phyloP scores from a whole-genome alignment of 192 early-diverging fungal species.

The Coemansia sp. region DNA sequence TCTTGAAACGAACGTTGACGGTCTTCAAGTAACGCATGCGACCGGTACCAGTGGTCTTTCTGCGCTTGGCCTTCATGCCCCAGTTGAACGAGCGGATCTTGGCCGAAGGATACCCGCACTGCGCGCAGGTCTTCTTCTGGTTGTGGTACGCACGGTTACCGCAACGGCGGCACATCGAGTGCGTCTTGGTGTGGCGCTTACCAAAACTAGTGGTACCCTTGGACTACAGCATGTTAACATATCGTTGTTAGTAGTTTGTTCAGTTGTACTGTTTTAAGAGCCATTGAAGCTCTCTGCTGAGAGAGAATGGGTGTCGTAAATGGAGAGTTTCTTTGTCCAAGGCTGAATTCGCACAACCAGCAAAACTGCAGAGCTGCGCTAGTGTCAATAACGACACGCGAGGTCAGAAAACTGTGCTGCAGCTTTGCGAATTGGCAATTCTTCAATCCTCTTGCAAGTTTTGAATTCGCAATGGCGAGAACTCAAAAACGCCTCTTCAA shows the following conservation, averaged over 20 bases:
- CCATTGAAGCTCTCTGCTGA: neutral
- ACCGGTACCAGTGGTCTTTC: conserved; percentile 99
- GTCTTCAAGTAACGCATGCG: conserved; percentile 96
- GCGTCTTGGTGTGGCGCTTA: conserved; percentile 99
- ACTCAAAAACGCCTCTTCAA: neutral
- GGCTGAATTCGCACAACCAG: no score
- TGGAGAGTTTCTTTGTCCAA: no score
- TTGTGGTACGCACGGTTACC: conserved; percentile 97
- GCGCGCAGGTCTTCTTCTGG: conserved; percentile 99
- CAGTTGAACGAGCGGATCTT: conserved; percentile 98
- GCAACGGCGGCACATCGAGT: conserved; percentile 97
- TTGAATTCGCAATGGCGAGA: neutral
- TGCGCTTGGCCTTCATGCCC: conserved; percentile 92
- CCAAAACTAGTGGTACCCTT: conserved; percentile 99
- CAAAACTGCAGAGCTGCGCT: no score
- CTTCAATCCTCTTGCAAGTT: neutral
- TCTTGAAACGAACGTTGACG: conserved; percentile 92
- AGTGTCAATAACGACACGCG: no score
- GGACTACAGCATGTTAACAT: conserved; percentile 55
- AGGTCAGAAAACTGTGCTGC: no score
- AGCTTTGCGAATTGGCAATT: neutral
- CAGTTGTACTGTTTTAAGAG: neutral
- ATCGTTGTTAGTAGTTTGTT: neutral
- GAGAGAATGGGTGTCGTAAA: neutral
- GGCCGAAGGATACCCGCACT: conserved; percentile 97